Evolutionary conservation across 1,139 yeast genomes (phyloP).

Genomic region (Torulaspora globosa): DNA sequence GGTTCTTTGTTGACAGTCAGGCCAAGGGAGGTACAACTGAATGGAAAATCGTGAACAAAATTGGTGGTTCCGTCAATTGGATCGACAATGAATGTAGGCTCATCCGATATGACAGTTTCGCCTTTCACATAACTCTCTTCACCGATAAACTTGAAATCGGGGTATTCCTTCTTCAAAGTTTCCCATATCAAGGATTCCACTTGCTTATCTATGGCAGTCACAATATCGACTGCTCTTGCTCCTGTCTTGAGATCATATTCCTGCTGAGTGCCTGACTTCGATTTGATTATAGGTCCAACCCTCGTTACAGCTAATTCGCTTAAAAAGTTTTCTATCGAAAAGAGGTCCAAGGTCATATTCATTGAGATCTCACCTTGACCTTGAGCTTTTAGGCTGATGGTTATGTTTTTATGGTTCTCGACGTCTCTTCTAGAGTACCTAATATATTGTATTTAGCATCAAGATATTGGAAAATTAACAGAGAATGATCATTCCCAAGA

Average conservation of each 20-base stretch:
- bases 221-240: constrained; percentile 49
- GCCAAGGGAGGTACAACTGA: constrained; percentile 56
- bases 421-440: neutral
- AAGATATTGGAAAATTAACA: neutral
- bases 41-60: constrained; percentile 57
- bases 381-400: too few relatives aligned
- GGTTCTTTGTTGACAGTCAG: constrained; percentile 48
- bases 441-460: neutral
- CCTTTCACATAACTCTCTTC: constrained; percentile 56
- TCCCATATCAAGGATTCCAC: constrained; percentile 50
- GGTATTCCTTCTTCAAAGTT: constrained; percentile 41
- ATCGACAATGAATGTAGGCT: constrained; percentile 58
- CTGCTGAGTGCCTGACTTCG: constrained; percentile 48
- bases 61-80: constrained; percentile 63
- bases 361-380: neutral
- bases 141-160: constrained; percentile 51
- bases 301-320: constrained; percentile 27
- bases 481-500: neutral
- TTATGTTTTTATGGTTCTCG: neutral
- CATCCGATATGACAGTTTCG: constrained; percentile 44
- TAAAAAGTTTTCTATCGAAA: constrained; percentile 26
- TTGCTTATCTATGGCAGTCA: constrained; percentile 54
- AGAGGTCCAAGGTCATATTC: constrained; percentile 18
- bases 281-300: constrained; percentile 47
- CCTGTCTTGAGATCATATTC: constrained; percentile 52